Evolutionary conservation across 768 basidiomycete species (phyloP).

Genomic region (Cyathus striatus): DNA sequence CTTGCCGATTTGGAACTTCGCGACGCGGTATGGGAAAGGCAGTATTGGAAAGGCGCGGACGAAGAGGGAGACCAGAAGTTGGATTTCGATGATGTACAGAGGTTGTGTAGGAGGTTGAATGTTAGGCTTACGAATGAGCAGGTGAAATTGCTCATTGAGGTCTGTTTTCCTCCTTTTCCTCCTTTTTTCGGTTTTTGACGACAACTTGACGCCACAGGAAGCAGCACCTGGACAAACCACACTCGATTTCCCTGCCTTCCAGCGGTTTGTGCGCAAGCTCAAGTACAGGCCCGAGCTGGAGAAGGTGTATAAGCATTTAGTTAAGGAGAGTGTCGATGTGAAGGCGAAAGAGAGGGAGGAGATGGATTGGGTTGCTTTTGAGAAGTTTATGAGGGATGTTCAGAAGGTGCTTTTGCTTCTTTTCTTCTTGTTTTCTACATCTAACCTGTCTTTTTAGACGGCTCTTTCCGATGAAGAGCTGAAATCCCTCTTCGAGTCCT

Average conservation of each 20-base stretch:
- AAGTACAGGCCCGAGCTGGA: constrained; percentile 83
- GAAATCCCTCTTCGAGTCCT: too few species aligned
- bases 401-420: constrained; percentile 30
- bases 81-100: constrained; percentile 71
- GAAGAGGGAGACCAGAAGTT: constrained; percentile 56
- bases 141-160: constrained; percentile 57
- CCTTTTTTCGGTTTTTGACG: background rate
- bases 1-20: constrained; percentile 65
- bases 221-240: constrained; percentile 52
- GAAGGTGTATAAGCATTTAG: constrained; percentile 49
- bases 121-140: constrained; percentile 59
- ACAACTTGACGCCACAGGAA: constrained; percentile 36
- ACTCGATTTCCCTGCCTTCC: constrained; percentile 83
- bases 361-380: constrained; percentile 39
- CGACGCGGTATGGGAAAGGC: constrained; percentile 76
- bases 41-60: constrained; percentile 78
- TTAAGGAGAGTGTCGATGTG: too few species aligned
- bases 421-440: background rate
- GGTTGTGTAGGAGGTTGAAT: constrained; percentile 67
- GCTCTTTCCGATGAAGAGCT: constrained; percentile 29
- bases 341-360: too few species aligned
- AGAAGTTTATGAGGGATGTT: constrained; percentile 40
- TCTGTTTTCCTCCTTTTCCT: constrained; percentile 13
- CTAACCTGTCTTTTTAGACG: constrained; percentile 22
- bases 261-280: constrained; percentile 77